Base-by-base conservation (phyloP, 2,329 filamentous ascomycete genomes). In the Pseudophaeomoniella oleicola region DNA sequence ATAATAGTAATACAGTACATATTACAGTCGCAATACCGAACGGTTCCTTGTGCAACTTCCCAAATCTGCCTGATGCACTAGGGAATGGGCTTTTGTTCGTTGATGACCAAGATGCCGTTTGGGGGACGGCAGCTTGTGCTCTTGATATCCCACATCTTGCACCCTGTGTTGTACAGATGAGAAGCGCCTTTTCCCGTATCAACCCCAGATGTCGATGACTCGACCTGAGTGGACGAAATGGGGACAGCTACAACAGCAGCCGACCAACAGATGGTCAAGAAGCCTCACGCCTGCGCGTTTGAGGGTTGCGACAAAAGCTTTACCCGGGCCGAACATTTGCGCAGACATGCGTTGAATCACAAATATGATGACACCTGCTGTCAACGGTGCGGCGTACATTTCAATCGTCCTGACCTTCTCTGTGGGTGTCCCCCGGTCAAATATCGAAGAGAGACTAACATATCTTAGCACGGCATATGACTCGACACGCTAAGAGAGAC, bases 321-420 rank as follows among this genome's bases (percentile, higher is more conserved):
- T 48, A 71, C 69, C 16, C 60, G 72, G 5, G 62, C 67, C 9
- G 72, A 75, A 47, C 72, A 75, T 50, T 57, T 75, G 35, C 67
- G 71, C 40, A 27, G 16, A 66, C 72, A 76, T 52, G 59, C 64
- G 15, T 55, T 74, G 36, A 75, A 75, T 45, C 72, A 75, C 46
- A 57, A 59, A n/a, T 56, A 60, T 18, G 63, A 64, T 1, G 65
- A 69, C 31, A 64, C 64, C 41, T 74, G 71, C 3, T 78, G 74
- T 46, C 53, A 64, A 35, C 57, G 73, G 46, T 79, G 75, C 43
- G 64, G 65, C 39, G 70, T 71, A 17, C 70, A 75, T 47, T 78
- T 77, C 51, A 71, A 72, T 46, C 62, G 74, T 32, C 68, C 66
- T 16, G 74, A 78, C 51, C 54, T 78, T 30, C 53, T 75, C 39